phyloP scores from a whole-genome alignment of 495 filamentous ascomycete genomes.

The Penicillium taxi region DNA sequence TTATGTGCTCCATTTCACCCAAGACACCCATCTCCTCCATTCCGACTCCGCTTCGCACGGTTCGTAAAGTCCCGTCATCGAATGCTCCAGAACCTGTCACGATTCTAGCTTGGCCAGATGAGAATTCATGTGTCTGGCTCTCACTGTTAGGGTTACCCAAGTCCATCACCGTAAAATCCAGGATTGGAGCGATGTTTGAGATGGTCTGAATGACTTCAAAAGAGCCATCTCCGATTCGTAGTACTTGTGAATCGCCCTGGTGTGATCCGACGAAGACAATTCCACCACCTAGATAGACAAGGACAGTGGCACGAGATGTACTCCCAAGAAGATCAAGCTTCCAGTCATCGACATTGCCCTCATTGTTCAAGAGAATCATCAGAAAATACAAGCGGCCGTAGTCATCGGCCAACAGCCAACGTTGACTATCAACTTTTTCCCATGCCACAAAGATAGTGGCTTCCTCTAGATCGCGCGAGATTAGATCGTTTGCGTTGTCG shows the following conservation, averaged over 20 bases:
- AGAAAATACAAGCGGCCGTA: conserved; percentile 76
- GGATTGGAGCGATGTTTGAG: conserved; percentile 77
- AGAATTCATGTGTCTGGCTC: conserved; percentile 75
- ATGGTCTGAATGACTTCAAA: conserved; percentile 68
- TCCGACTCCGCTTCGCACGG: conserved; percentile 87
- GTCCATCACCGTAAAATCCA: conserved; percentile 94
- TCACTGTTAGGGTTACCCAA: conserved; percentile 76
- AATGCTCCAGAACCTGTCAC: conserved; percentile 87
- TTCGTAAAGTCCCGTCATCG: conserved; percentile 76
- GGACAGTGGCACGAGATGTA: conserved; percentile 62
- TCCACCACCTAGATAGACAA: conserved; percentile 72
- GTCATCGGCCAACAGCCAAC: conserved; percentile 84
- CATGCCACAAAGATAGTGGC: conserved; percentile 80
- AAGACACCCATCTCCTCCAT: conserved; percentile 82
- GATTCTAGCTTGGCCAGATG: conserved; percentile 88
- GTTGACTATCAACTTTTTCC: conserved; percentile 69
- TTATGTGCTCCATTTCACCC: conserved; percentile 68
- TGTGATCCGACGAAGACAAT: conserved; percentile 84
- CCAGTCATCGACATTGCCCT: conserved; percentile 57
- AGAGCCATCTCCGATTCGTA: conserved; percentile 49
- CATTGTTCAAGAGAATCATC: conserved; percentile 57
- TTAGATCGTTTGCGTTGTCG: conserved; percentile 55
- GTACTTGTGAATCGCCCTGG: conserved; percentile 82
- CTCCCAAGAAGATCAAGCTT: conserved; percentile 58
- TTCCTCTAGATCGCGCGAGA: conserved; percentile 55